Base-by-base conservation (phyloP, 2,329 filamentous ascomycete genomes). In the Colletotrichum lentis region DNA sequence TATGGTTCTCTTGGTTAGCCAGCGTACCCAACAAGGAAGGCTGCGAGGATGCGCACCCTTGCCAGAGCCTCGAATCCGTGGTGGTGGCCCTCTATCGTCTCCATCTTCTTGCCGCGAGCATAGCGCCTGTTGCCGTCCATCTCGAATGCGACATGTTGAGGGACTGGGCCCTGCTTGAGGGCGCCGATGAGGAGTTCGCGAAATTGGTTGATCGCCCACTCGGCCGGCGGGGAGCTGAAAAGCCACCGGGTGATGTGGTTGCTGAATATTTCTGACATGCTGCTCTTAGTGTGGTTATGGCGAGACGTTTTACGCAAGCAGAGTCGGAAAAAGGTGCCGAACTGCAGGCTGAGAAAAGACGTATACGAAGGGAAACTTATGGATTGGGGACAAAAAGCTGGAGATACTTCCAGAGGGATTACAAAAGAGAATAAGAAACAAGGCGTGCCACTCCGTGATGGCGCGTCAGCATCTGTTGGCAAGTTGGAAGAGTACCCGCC, bases 91-190 rank as follows among this genome's bases (percentile, higher is more conserved):
- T 99, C 95, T 41, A 98, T 90, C 0, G 94, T 97, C 82, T 99
- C 96, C 77, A 99, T 97, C 71, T 95, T 90, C 81, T 96, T 93
- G 71, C 86, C 91, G 70, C 92, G 87, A 16, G 96, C 96, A 82
- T 96, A 99, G 53, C 96, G 91, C 74, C 96, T 85, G 80, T 99
- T 99, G 64, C 96, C 96, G 78, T 99, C 96, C 96, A 99, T 99
- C 73, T 97, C 95, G 76, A 99, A 99, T n/a, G 96, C 96, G 69
- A 99, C 88, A 87, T 99, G 96, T 75, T 93, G 90, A 11, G 96
- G 96, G 63, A 99, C 91, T 2, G 94, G 93, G 0, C 96, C 96
- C 80, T 97, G 95, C 76, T 90, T 90, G 62, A 98, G 82, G 57
- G 94, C 91, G 62, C 93, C 93, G 73, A 99, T 96, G 70, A 98